Percentiles rank a stretch among this genome's conserved stretches.
These are phyloP conservation scores for Pharnaceum exiguum DNA, from an alignment of 148 eudicot species.

Conservation along the genomic window DNA sequence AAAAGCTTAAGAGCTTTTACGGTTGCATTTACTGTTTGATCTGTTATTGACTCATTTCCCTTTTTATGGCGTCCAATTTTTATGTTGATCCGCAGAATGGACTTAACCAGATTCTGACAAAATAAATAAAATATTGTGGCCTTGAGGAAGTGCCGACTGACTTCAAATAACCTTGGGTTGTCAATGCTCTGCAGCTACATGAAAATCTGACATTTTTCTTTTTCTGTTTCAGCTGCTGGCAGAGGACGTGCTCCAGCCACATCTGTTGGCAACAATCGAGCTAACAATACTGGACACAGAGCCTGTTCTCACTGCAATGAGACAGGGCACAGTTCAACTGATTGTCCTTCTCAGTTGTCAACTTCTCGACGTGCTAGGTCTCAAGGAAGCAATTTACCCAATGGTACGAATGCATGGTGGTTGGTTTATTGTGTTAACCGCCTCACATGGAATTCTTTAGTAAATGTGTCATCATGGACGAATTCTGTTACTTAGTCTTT, in stretches of 20 bases:
- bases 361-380: constrained; percentile 42
- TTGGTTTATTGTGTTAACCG: neutral
- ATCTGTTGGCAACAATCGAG: constrained; percentile 35
- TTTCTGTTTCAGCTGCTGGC: constrained; percentile 23
- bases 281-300: constrained; percentile 39
- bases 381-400: constrained; percentile 38
- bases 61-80: no score
- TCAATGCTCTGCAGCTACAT: neutral
- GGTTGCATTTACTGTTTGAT: no score
- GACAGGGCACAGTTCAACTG: constrained; percentile 53
- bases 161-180: neutral
- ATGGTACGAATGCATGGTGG: constrained; percentile 43
- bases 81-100: no score
- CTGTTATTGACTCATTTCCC: no score
- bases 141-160: neutral
- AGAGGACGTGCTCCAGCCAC: constrained; percentile 54
- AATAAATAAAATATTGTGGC: no score
- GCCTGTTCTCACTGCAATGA: constrained; percentile 55
- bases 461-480: neutral
- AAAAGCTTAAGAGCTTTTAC: no score
- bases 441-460: neutral
- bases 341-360: constrained; percentile 56
- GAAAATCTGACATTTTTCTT: neutral
- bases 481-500: no score
- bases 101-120: no score